A percentile compares a stretch with the other conserved stretches of the same genome.
These are phyloP conservation scores for Arthroderma sp. DNA, from an alignment of 2,329 filamentous ascomycete genomes.

Conservation along the genomic window DNA sequence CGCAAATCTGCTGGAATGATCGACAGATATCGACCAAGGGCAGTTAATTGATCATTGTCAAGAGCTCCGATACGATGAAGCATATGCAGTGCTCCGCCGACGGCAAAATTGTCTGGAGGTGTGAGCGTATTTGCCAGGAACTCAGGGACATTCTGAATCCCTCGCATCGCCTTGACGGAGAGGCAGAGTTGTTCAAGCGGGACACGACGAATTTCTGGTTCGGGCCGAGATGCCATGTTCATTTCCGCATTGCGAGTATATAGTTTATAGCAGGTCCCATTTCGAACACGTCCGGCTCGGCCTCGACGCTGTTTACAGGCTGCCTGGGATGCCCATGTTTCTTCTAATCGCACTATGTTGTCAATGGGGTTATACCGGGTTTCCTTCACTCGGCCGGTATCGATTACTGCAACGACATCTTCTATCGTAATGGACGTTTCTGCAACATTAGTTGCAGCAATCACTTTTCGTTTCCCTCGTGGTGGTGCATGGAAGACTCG, in stretches of 20 bases:
- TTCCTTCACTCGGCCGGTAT: conserved; percentile 91
- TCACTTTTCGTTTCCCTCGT: conserved; percentile 72
- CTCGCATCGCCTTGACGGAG: conserved; percentile 82
- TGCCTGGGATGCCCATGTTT: conserved; percentile 88
- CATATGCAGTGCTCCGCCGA: conserved; percentile 70
- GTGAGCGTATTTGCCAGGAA: conserved; percentile 83
- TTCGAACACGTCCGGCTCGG: conserved; percentile 82
- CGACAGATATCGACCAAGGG: conserved; percentile 81
- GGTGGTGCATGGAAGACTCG: conserved; percentile 71
- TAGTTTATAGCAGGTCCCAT: conserved; percentile 87
- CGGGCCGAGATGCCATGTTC: conserved; percentile 75
- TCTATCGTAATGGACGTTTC: conserved; percentile 98
- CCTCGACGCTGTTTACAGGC: conserved; percentile 91
- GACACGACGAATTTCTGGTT: conserved; percentile 86
- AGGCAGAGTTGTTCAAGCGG: conserved; percentile 89
- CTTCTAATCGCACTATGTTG: conserved; percentile 87
- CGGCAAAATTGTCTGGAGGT: conserved; percentile 71
- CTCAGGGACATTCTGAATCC: conserved; percentile 62
- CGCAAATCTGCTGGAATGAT: conserved; percentile 90
- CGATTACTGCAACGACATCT: conserved; percentile 90
- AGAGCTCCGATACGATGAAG: conserved; percentile 78
- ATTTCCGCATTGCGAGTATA: conserved; percentile 75
- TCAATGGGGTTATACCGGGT: conserved; percentile 84
- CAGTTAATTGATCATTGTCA: conserved; percentile 74
- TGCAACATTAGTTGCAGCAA: conserved; percentile 91